Base-by-base conservation (phyloP, 2,329 filamentous ascomycete genomes). In the Talaromyces rugulosus region DNA sequence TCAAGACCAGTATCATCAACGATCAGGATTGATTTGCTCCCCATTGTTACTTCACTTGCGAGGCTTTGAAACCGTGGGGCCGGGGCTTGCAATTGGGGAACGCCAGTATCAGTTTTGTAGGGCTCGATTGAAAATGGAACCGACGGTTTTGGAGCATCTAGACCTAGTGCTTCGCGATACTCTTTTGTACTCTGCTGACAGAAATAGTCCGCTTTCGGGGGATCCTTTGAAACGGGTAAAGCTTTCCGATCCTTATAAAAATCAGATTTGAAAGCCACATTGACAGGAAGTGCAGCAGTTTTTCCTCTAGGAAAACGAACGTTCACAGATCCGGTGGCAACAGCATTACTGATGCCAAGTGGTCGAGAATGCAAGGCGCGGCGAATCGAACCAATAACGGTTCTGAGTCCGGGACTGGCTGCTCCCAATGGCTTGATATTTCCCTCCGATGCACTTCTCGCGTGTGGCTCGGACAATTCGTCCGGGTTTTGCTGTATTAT, bases 11-110 rank as follows among this genome's bases (percentile, higher is more conserved):
- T 86, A 65, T 84, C 84, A 67, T 96, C 91, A 40, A 96, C 87
- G 70, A 96, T 96, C 60, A 96, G 83, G 66, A 96, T 96, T 0
- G 92, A 96, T 71, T 93, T 89, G 80, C 91, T 96, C n/a, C 91
- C 90, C 11, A 83, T 82, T 0, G 92, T 95, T 52, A 94, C 85
- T 61, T 80, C 80, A 65, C 83, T 86, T 58, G 72, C 66, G 34
- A 69, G 63, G 52, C 82, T 76, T 8, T 75, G 66, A 5, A 72
- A 64, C 6, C 71, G 70, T 5, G 69, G 66, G 4, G 75, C 68
- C 2, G 61, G 61, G 14, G 47, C 34, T 31, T 64, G 59, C 27
- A 65, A 60, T 28, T 59, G 56, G 11, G 59, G 57, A 18, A 59
- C 47, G 28, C 59, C 30, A 44, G 33, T 58, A 36, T 52, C 57